Conservation (phyloP, 257 asterid genomes). For the Paraleonurus japonicus region DNA sequence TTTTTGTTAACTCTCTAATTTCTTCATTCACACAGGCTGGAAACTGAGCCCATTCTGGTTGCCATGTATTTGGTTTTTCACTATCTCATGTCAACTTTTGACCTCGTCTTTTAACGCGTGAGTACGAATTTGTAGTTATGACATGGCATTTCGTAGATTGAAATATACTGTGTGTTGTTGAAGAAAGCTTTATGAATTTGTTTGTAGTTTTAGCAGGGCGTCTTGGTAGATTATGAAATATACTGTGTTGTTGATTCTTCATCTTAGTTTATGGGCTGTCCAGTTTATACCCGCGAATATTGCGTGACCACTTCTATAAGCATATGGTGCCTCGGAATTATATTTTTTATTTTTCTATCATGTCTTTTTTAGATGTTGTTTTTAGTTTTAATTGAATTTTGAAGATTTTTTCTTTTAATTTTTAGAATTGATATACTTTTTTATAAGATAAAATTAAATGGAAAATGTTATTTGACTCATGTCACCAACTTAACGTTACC, state of each 20-base stretch:
- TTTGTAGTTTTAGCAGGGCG: neutral
- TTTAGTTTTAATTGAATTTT: too few species aligned
- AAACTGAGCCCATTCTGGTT: neutral
- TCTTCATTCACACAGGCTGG: conserved; percentile 14
- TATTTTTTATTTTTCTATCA: too few species aligned
- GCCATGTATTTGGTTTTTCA: neutral
- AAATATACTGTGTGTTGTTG: neutral
- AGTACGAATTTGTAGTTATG: conserved; percentile 1
- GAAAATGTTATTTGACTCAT: too few species aligned
- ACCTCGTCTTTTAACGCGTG: neutral
- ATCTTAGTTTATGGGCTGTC: neutral
- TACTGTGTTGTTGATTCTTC: neutral
- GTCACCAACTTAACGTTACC: too few species aligned
- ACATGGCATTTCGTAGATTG: neutral
- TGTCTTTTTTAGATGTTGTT: too few species aligned
- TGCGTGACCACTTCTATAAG: too few species aligned
- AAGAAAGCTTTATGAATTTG: neutral
- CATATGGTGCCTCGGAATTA: too few species aligned
- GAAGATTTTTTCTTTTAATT: too few species aligned
- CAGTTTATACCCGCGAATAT: too few species aligned
- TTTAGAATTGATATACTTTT: too few species aligned
- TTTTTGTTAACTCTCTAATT: neutral
- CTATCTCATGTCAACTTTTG: neutral
- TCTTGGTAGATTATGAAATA: neutral
- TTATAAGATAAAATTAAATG: too few species aligned